Evolutionary conservation across 2,329 filamentous ascomycete species (phyloP).

Genomic region (Alternaria gaisen): DNA sequence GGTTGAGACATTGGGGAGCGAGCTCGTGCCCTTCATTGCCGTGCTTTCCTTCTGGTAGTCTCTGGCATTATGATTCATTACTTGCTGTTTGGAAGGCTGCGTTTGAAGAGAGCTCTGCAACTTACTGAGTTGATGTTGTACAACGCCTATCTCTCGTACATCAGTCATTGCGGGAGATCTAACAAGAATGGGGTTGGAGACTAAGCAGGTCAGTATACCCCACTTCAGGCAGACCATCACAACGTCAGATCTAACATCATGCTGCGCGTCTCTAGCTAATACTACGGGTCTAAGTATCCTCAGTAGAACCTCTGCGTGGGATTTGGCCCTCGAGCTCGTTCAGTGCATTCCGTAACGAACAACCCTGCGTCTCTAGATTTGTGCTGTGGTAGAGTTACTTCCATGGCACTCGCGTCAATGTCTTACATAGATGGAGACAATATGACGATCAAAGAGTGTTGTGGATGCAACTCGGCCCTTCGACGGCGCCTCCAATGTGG

Average conservation of each 20-base stretch:
- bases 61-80: background rate
- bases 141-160: too few species aligned
- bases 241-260: background rate
- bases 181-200: too few species aligned
- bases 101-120: background rate
- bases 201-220: too few species aligned
- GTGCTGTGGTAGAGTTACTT: background rate
- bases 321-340: background rate
- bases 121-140: background rate
- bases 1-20: background rate
- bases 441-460: background rate
- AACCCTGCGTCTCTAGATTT: background rate
- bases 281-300: background rate
- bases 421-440: background rate
- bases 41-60: background rate
- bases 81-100: background rate
- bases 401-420: background rate
- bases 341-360: background rate
- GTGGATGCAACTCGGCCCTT: background rate
- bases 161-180: too few species aligned
- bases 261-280: too few species aligned
- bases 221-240: background rate
- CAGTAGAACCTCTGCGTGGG: background rate
- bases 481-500: background rate
- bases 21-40: background rate